Evolutionary conservation across 495 filamentous ascomycete species (phyloP).

Genomic region (Penicillium verhagenii): DNA sequence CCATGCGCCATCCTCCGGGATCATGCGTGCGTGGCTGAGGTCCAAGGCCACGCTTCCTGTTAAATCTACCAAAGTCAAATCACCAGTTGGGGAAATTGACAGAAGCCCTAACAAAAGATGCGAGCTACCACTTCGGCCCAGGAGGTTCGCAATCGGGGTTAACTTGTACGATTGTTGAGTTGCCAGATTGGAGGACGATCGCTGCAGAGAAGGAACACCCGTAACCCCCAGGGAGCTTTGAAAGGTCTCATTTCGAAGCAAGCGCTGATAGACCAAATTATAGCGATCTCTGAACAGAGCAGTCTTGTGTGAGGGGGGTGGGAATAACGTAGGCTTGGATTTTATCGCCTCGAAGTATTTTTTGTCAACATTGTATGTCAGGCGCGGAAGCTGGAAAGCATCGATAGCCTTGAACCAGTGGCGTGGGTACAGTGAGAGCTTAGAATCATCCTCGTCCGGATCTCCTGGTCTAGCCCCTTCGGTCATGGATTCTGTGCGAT

Average conservation of each 20-base stretch:
- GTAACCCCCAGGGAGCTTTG: constrained; percentile 66
- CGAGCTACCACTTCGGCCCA: constrained; percentile 79
- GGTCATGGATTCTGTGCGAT: constrained; percentile 12
- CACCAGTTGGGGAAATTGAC: constrained; percentile 76
- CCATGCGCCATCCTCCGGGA: constrained; percentile 85
- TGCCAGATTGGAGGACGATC: constrained; percentile 54
- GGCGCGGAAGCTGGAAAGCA: constrained; percentile 83
- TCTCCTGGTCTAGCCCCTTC: constrained; percentile 26
- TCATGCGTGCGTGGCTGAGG: constrained; percentile 72
- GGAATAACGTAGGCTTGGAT: constrained; percentile 72
- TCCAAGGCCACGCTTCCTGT: constrained; percentile 87
- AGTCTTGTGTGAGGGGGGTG: constrained; percentile 77
- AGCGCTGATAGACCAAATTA: constrained; percentile 83
- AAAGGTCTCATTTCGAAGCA: constrained; percentile 90
- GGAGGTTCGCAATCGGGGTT: constrained; percentile 88
- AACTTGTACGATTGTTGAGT: constrained; percentile 74
- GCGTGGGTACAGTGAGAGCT: constrained; percentile 59
- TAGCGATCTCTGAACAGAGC: constrained; percentile 84
- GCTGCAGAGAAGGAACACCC: constrained; percentile 43
- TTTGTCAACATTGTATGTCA: constrained; percentile 80
- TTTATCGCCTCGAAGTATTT: constrained; percentile 82
- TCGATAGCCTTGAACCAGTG: constrained; percentile 75
- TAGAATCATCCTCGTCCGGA: constrained; percentile 62
- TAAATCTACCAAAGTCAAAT: constrained; percentile 75
- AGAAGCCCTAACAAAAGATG: constrained; percentile 89